A percentile compares a stretch with the other conserved stretches of the same genome.
Conservation (phyloP, 2,329 filamentous ascomycete genomes). For the Tolypocladium endophyticum region DNA sequence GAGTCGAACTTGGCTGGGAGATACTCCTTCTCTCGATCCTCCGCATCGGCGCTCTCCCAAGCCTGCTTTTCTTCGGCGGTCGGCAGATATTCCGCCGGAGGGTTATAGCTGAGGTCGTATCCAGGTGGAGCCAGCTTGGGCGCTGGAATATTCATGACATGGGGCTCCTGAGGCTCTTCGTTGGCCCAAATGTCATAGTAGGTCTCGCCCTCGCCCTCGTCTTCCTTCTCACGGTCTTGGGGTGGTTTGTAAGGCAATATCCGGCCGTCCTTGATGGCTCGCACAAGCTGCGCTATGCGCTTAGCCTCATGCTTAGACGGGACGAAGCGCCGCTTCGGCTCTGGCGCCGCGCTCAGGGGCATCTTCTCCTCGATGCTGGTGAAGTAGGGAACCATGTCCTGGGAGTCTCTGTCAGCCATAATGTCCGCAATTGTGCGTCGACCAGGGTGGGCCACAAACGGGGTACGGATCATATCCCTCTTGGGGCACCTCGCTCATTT, state of each 20-base stretch:
- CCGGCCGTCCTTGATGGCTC: slow-evolving; percentile 85
- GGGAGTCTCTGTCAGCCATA: neutral
- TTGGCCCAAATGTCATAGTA: slow-evolving; percentile 94
- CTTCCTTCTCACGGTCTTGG: slow-evolving; percentile 55
- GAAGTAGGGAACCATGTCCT: slow-evolving; percentile 89
- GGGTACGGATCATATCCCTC: slow-evolving; percentile 92
- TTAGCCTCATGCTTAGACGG: slow-evolving; percentile 97
- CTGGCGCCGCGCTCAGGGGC: slow-evolving; percentile 87
- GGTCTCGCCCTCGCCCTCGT: slow-evolving; percentile 59
- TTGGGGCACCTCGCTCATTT: slow-evolving; percentile 77
- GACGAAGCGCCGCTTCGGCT: slow-evolving; percentile 90
- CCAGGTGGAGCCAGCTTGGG: slow-evolving; percentile 89
- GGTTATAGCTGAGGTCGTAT: slow-evolving; percentile 94
- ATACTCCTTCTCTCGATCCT: slow-evolving; percentile 85
- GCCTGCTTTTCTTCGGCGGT: slow-evolving; percentile 70
- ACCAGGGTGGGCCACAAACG: slow-evolving; percentile 31
- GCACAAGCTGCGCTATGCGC: slow-evolving; percentile 92
- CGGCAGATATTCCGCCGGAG: slow-evolving; percentile 86
- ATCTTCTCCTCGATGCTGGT: slow-evolving; percentile 84
- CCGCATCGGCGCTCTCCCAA: slow-evolving; percentile 80
- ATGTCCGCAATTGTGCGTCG: neutral
- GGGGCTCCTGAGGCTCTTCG: slow-evolving; percentile 69
- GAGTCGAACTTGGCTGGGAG: slow-evolving; percentile 74
- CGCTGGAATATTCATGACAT: slow-evolving; percentile 89
- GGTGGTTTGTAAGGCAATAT: slow-evolving; percentile 83